Evolutionary conservation across 352 stramenopile species (phyloP), one percentile per base, ranked within the genome.

Genomic region (Pythium pyrilobum): DNA sequence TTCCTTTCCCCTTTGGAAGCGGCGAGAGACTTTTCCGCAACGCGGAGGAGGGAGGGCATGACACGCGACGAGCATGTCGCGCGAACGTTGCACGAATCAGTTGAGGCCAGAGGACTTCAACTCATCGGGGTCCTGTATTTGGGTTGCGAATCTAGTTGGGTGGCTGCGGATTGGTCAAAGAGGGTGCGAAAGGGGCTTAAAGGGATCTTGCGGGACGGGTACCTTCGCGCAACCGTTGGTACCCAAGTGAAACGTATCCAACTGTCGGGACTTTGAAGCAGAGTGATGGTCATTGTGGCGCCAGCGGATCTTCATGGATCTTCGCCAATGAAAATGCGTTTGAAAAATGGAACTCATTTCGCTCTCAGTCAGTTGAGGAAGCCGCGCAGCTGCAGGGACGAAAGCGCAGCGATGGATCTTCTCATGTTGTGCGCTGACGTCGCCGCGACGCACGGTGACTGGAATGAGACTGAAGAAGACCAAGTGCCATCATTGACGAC

Each of bases 11-110:
- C 24, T 43, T 47, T 28, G 28, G 39, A n/a, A 28, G 32, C 23
- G 41, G 52, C 32, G 29, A 33, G 23, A 33, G 25, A 62, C 76
- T 76, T 43, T 29, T 64, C 57, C 64, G 61, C 32, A 47, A 64
- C 18, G 39, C 21, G 27, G 27, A 2, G 21, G 15, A 21, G 37
- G 31, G 23, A 33, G 28, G 9, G 13, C 12, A 42, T 49, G 44
- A 47, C 33, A 44, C 13, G 37, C 21, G 41, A 51, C 13, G 10
- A 1, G 15, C 1, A 59, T 29, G 49, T 66, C 38, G 45, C 46
- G 33, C 47, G 59, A 62, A 67, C 34, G 59, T 67, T 28, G 24
- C 28, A 42, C 31, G 51, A 67, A 51, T 52, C 42, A 53, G 33
- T 53, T 18, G 18, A 3, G 12, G 12, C 18, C 20, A 18, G 15